Conservation (phyloP, 148 eudicot genomes). For the Tetragonia tetragonoides region DNA sequence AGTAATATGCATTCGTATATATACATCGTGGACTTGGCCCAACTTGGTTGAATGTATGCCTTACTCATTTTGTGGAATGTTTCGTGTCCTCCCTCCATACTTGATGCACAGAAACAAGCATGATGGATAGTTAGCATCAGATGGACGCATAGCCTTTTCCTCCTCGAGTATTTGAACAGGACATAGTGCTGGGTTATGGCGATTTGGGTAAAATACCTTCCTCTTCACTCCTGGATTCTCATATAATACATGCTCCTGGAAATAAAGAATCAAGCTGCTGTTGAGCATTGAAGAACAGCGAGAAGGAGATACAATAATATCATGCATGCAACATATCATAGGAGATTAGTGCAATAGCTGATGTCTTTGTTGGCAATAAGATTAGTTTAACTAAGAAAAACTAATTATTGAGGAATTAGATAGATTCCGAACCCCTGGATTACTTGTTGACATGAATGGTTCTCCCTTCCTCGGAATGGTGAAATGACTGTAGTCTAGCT, state of each 20-base stretch:
- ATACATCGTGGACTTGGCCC: not conserved
- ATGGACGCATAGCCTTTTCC: slow-evolving; percentile 38
- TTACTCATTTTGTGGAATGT: slow-evolving; percentile 37
- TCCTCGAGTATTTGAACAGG: slow-evolving; percentile 39
- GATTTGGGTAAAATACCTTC: slow-evolving; percentile 36
- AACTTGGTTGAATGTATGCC: not conserved
- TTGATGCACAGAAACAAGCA: slow-evolving; percentile 39
- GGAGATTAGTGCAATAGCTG: not conserved
- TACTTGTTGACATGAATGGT: slow-evolving; percentile 22
- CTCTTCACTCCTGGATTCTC: slow-evolving; percentile 34
- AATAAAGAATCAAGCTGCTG: not conserved
- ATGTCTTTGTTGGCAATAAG: too few relatives aligned
- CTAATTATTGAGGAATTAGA: not conserved
- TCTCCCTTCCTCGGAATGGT: slow-evolving; percentile 33
- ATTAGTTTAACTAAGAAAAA: not conserved
- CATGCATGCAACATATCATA: not conserved
- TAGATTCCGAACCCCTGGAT: slow-evolving; percentile 27
- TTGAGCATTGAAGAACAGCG: not conserved
- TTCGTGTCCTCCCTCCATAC: slow-evolving; percentile 38
- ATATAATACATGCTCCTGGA: slow-evolving; percentile 36
- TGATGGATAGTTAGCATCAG: slow-evolving; percentile 35
- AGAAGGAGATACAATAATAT: not conserved
- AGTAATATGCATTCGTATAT: not conserved
- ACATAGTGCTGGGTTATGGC: slow-evolving; percentile 24
- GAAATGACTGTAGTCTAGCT: slow-evolving; percentile 35